Percentiles rank a stretch among this genome's conserved stretches.
These are phyloP conservation scores for Malus sylvestris DNA, from an alignment of 306 rosid genomes.

Conservation along the genomic window DNA sequence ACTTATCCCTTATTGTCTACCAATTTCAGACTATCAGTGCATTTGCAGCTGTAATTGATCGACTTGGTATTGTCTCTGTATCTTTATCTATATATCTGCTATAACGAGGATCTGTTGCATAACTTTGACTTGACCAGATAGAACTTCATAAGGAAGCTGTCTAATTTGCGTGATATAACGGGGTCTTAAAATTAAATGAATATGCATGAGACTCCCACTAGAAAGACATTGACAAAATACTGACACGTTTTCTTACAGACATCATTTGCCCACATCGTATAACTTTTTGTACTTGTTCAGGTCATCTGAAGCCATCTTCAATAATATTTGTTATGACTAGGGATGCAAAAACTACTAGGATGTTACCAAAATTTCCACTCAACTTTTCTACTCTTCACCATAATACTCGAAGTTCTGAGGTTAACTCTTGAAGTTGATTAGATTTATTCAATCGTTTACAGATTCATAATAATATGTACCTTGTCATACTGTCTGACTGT, in stretches of 20 bases:
- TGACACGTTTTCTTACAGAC: not conserved
- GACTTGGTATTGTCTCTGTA: constrained; percentile 56
- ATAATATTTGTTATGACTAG: not conserved
- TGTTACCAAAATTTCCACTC: not conserved
- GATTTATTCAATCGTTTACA: not conserved
- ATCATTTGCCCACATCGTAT: not conserved
- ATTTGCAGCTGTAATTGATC: constrained; percentile 92
- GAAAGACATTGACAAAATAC: not conserved
- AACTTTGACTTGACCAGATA: not conserved
- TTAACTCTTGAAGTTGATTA: not conserved
- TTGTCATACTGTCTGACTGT: not conserved
- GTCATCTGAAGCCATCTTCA: not conserved
- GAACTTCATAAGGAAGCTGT: not conserved
- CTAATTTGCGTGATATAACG: not conserved
- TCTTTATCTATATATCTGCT: no score
- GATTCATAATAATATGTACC: not conserved
- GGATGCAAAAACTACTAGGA: not conserved
- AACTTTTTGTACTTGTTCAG: not conserved
- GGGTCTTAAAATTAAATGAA: not conserved
- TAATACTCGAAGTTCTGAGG: not conserved
- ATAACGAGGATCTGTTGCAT: not conserved
- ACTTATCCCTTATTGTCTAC: constrained; percentile 83
- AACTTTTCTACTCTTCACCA: not conserved
- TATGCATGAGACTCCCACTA: not conserved
- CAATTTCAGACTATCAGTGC: constrained; percentile 93